A percentile compares a stretch with the other conserved stretches of the same genome.
phyloP scores from a whole-genome alignment of 164 flowering plant species.

The Tinospora cordifolia region DNA sequence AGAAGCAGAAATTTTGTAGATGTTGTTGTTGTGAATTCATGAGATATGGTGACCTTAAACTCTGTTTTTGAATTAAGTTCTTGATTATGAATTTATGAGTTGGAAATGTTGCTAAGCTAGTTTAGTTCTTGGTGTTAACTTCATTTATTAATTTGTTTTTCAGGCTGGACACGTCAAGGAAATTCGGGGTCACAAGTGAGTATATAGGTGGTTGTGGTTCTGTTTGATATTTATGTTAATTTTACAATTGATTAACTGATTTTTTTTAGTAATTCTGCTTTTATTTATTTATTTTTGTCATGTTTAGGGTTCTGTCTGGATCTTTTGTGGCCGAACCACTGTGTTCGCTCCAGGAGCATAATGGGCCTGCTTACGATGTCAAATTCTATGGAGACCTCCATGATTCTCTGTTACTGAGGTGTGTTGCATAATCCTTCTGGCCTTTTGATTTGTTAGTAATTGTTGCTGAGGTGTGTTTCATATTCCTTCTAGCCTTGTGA shows the following conservation, averaged over 20 bases:
- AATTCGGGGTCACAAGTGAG: conserved; percentile 40
- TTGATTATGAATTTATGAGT: no score
- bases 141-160: conserved; percentile 6
- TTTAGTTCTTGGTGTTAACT: background rate
- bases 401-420: conserved; percentile 41
- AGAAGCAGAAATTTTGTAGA: background rate
- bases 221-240: background rate
- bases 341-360: conserved; percentile 55
- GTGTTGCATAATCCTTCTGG: background rate
- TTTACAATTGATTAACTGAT: background rate
- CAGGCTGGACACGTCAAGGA: conserved; percentile 36
- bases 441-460: background rate
- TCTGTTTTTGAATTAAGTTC: background rate
- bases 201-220: conserved; percentile 1
- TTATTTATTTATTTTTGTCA: background rate
- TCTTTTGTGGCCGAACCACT: conserved; percentile 50
- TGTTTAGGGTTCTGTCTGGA: conserved; percentile 24
- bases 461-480: conserved; percentile 21
- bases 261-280: background rate
- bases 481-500: background rate
- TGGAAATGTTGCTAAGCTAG: background rate
- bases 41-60: background rate
- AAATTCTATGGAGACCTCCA: conserved; percentile 71
- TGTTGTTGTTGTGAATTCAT: background rate
- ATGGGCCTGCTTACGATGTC: conserved; percentile 92